A percentile compares a stretch with the other conserved stretches of the same genome.
Conservation (phyloP, 345 rosid species). For the Eutrema yunnanense region DNA sequence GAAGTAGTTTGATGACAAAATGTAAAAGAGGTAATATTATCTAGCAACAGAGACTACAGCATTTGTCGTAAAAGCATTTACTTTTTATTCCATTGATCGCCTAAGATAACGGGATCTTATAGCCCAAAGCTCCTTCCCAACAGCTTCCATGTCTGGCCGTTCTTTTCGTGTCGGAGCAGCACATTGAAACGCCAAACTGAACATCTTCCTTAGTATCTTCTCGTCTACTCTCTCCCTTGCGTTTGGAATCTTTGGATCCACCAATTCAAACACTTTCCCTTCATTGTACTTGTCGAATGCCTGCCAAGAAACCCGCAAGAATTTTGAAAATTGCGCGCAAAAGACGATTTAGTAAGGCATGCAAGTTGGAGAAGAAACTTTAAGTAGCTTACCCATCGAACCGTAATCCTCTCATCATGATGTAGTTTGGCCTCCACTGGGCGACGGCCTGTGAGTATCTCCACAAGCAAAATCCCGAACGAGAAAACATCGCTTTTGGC, state of each 20-base stretch:
- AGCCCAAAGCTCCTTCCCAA: slow-evolving; percentile 79
- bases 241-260: slow-evolving; percentile 65
- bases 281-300: slow-evolving; percentile 65
- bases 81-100: slow-evolving; percentile 15
- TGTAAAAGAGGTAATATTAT: background rate
- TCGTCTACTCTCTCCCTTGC: slow-evolving; percentile 49
- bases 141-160: slow-evolving; percentile 80
- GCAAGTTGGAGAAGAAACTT: slow-evolving; percentile 3
- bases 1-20: slow-evolving; percentile 2
- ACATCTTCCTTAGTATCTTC: slow-evolving; percentile 51
- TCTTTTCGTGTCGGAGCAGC: slow-evolving; percentile 76
- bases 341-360: background rate
- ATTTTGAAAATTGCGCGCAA: background rate
- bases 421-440: slow-evolving; percentile 68
- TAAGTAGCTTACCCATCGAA: slow-evolving; percentile 73
- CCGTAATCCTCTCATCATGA: slow-evolving; percentile 61
- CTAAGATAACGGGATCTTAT: slow-evolving; percentile 75
- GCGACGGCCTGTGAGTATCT: slow-evolving; percentile 84
- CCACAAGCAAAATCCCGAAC: slow-evolving; percentile 82
- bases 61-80: background rate
- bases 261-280: slow-evolving; percentile 45
- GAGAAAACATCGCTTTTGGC: slow-evolving; percentile 89
- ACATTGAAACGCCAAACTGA: slow-evolving; percentile 76
- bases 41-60: slow-evolving; percentile 8
- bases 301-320: slow-evolving; percentile 33